Percentiles rank a stretch among this genome's conserved stretches.
Evolutionary conservation across 2,329 filamentous ascomycete genomes (phyloP).

Genomic region (Hypoxylon sp.): DNA sequence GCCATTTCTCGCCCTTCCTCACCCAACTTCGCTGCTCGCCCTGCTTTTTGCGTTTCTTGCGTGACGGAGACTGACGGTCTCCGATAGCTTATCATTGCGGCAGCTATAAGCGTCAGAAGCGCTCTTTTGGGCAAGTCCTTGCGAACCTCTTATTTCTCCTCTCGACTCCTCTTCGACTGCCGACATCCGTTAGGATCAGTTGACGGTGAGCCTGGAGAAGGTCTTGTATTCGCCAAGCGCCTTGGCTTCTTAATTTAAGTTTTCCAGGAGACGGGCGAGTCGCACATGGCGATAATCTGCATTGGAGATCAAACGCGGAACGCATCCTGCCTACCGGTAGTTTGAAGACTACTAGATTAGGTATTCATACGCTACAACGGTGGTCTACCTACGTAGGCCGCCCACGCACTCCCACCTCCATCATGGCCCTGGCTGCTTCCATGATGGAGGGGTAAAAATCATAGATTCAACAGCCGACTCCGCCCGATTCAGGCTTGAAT

Average conservation of each 20-base stretch:
- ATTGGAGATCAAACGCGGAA: constrained; percentile 44
- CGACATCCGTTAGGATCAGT: constrained; percentile 39
- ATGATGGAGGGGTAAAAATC: constrained; percentile 30
- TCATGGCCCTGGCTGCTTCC: constrained; percentile 20
- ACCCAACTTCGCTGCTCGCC: constrained; percentile 19
- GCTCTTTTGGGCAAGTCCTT: constrained; percentile 50
- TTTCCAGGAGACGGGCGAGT: constrained; percentile 36
- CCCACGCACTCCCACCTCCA: constrained; percentile 33
- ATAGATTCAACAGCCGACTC: constrained; percentile 42
- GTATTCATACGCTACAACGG: constrained; percentile 38
- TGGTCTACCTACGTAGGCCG: constrained; percentile 19
- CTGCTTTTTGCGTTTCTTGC: constrained; percentile 34
- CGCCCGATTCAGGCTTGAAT: constrained; percentile 39
- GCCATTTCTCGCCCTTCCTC: constrained; percentile 14
- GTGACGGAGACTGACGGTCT: constrained; percentile 8
- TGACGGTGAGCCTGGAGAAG: constrained; percentile 22
- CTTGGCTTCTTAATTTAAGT: constrained; percentile 26
- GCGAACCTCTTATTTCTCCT: constrained; percentile 42
- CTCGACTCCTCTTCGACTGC: constrained; percentile 28
- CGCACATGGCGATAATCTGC: constrained; percentile 44
- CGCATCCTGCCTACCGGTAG: constrained; percentile 43
- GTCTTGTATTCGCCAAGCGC: constrained; percentile 41
- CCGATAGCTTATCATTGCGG: constrained; percentile 41
- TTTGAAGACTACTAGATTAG: constrained; percentile 41
- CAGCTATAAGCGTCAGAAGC: constrained; percentile 46